Conservation (phyloP, 2,329 filamentous ascomycete species). For the Colletotrichum musicola region DNA sequence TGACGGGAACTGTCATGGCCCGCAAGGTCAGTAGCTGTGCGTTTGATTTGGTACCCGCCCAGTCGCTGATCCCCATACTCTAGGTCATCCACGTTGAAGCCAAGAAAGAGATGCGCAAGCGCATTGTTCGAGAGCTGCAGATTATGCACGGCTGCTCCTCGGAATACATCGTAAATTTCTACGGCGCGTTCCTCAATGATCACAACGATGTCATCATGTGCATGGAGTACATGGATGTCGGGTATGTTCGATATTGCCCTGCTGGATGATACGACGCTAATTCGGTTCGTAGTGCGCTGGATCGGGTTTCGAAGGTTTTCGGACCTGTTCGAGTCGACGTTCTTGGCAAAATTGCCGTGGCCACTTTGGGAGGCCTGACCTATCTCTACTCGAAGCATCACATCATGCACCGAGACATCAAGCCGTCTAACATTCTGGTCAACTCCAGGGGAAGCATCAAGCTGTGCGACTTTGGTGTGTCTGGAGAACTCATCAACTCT, state of each 20-base stretch:
- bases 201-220: constrained; percentile 99
- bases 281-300: constrained; percentile 76
- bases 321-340: constrained; percentile 96
- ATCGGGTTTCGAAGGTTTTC: constrained; percentile 93
- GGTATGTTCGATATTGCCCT: constrained; percentile 70
- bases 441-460: constrained; percentile 97
- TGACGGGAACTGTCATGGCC: constrained; percentile 96
- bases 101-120: constrained; percentile 95
- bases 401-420: constrained; percentile 99
- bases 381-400: constrained; percentile 96
- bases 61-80: not conserved
- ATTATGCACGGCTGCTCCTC: constrained; percentile 99
- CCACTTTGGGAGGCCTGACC: constrained; percentile 90
- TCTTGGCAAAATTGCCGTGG: constrained; percentile 96
- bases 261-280: constrained; percentile 34
- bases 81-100: constrained; percentile 98
- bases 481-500: constrained; percentile 96
- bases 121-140: constrained; percentile 95
- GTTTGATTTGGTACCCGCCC: constrained; percentile 5
- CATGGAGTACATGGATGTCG: constrained; percentile 99
- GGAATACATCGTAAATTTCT: constrained; percentile 97
- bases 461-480: constrained; percentile 98
- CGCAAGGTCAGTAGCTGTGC: constrained; percentile 77
- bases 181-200: constrained; percentile 96
- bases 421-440: constrained; percentile 96